Base-by-base conservation (phyloP, 2,329 filamentous ascomycete genomes). In the Aspergillus melleus region DNA sequence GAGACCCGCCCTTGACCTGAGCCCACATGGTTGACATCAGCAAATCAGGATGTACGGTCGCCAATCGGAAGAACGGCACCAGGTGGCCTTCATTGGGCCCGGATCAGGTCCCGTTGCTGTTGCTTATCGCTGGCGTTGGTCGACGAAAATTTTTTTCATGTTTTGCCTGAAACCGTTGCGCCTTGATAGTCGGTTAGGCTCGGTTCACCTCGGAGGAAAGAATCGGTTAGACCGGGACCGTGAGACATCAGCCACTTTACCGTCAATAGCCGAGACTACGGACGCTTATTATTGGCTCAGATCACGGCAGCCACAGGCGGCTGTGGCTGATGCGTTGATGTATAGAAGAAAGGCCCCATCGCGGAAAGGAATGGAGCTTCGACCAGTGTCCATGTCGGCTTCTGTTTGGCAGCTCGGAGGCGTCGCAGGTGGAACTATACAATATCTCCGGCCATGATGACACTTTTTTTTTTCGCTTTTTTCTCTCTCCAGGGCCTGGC, bases 361-460 rank as follows among this genome's bases (percentile, higher is more conserved):
- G 61, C 63, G 63, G 63, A 64, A 64, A 64, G 56, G 54, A 58
- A 63, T 63, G 63, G 63, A 56, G 47, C 60, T 47, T 20, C 52
- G 44, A 47, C 46, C 24, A 47, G 29, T 14, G n/a, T 9, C 19
- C 12, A 42, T n/a, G 46, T 49, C 57, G 49, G 46, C 39, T 29
- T 58, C 56, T 50, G 36, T 54, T 22, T 58, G 56, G 46, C 24
- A 58, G 29, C 36, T 26, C 26, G 29, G 24, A 14, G 36, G 20
- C 29, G 22, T 39, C 49, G n/a, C 26, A 44, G 46, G 42, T 42
- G 52, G 26, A 42, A 16, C 52, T 52, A 49, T 49, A 42, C 49
- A 55, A 39, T 47, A 6, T 3, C 20, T 29, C 19, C 20, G n/a
- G 30, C 46, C 50, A 42, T 26, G 20, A 46, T 55, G 46, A 24